Base-by-base conservation (phyloP, 805 yeast species). In the Metschnikowia kofuensis region DNA sequence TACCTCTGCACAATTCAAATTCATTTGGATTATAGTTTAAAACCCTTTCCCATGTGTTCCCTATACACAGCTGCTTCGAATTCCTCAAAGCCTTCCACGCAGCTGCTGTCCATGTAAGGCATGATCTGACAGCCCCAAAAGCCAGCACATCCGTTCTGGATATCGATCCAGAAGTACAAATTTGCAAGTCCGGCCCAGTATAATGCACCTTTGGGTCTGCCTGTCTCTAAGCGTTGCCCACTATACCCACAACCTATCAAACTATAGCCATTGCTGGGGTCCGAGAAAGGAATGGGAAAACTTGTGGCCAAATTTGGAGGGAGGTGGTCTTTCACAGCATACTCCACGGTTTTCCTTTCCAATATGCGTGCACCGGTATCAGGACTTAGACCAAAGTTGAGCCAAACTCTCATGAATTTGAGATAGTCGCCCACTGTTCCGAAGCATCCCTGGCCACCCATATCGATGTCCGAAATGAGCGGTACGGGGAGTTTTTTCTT, bases 401-500 rank as follows among this genome's bases (percentile, higher is more conserved):
- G 59, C 53, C 75, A 63, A 9, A 68, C 59, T 8, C 76, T 61
- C 27, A 73, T 55, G 40, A 71, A 70, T 46, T 64, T 69, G 49
- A 73, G 59, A 47, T 65, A 73, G 54, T 72, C 77, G 2, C 57
- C 63, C 1, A 67, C 68, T 2, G 66, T 65, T 0, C 74, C 71
- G 46, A 64, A 68, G 44, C 70, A 62, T 2, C 77, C 77, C 46
- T 67, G 74, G n/a, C 77, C 77, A 7, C 77, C 77, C 70, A 71
- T 66, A 50, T 72, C 76, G 8, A 69, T 51, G 49, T 35, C 48
- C 7, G 45, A 58, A 27, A 49, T 56, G 60, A 50, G 40, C 0
- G 57, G 56, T 3, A 50, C 39, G 2, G 58, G 56, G 8, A 52
- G 53, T 4, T 34, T 16, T 13, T 40, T 38, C 13, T 31, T 51